These are phyloP conservation scores for Monilinia fructicola DNA, from an alignment of 2,329 filamentous ascomycete genomes.

Conservation along the genomic window DNA sequence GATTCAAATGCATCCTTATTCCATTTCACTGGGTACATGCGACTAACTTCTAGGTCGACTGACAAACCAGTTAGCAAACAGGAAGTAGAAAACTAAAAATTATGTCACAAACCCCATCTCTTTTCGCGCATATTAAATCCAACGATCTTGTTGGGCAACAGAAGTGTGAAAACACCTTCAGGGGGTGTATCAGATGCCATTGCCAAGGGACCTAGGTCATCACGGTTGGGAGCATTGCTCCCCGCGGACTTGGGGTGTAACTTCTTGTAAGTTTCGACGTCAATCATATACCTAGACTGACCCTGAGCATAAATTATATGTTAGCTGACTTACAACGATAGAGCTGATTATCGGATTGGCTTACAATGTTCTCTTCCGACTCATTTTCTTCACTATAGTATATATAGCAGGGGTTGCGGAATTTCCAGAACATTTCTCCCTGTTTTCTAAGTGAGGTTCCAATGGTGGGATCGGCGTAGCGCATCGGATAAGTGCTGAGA, in stretches of 20 bases:
- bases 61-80: background rate
- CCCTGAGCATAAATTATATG: background rate
- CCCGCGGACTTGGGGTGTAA: background rate
- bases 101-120: slow-evolving; percentile 18
- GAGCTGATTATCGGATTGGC: background rate
- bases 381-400: slow-evolving; percentile 22
- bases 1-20: slow-evolving; percentile 21
- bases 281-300: slow-evolving; percentile 23
- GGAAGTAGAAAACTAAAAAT: too few species aligned
- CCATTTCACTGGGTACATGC: slow-evolving; percentile 22
- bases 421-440: slow-evolving; percentile 25
- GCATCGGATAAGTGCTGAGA: slow-evolving; percentile 17
- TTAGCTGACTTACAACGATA: background rate
- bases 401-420: slow-evolving; percentile 14
- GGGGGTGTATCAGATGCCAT: slow-evolving; percentile 20
- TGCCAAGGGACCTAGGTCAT: slow-evolving; percentile 15
- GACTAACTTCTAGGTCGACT: slow-evolving; percentile 22
- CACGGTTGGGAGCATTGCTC: background rate
- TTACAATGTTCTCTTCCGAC: slow-evolving; percentile 3
- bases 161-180: slow-evolving; percentile 21
- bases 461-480: slow-evolving; percentile 18
- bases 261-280: slow-evolving; percentile 20
- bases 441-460: slow-evolving; percentile 21
- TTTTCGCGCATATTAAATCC: slow-evolving; percentile 23
- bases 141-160: slow-evolving; percentile 12